phyloP scores from a whole-genome alignment of 2,329 filamentous ascomycete species.

The Chrysoporthe cubensis region DNA sequence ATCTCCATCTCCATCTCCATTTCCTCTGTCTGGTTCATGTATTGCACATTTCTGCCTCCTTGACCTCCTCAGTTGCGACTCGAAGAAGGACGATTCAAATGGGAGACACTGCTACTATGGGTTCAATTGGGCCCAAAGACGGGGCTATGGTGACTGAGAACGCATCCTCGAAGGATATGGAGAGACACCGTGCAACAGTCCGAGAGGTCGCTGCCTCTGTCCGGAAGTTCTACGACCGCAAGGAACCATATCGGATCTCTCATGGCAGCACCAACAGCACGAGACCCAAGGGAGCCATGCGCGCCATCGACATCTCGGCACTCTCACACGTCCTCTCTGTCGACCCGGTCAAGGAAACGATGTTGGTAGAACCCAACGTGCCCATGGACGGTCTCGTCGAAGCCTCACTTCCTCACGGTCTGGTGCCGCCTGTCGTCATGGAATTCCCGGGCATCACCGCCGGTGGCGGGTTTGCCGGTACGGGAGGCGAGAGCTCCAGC shows the following conservation, averaged over 20 bases:
- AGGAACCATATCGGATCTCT: conserved; percentile 70
- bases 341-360: conserved; percentile 57
- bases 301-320: conserved; percentile 66
- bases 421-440: conserved; percentile 74
- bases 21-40: not conserved
- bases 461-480: conserved; percentile 72
- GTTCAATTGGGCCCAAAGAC: not conserved
- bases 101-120: not conserved
- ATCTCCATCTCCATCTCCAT: not conserved
- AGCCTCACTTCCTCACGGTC: conserved; percentile 63
- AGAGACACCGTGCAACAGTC: conserved; percentile 54
- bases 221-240: conserved; percentile 50
- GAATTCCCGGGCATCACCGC: conserved; percentile 78
- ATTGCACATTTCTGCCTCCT: not conserved
- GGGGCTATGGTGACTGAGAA: not conserved
- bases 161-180: conserved; percentile 41
- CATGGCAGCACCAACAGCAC: conserved; percentile 81
- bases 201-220: conserved; percentile 52
- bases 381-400: conserved; percentile 70
- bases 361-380: conserved; percentile 75
- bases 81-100: not conserved
- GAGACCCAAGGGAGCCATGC: conserved; percentile 56
- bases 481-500: conserved; percentile 70
- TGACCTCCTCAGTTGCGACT: not conserved
- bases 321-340: conserved; percentile 68